Conservation (phyloP, 2,329 filamentous ascomycete genomes). For the Laburnicola sp. region DNA sequence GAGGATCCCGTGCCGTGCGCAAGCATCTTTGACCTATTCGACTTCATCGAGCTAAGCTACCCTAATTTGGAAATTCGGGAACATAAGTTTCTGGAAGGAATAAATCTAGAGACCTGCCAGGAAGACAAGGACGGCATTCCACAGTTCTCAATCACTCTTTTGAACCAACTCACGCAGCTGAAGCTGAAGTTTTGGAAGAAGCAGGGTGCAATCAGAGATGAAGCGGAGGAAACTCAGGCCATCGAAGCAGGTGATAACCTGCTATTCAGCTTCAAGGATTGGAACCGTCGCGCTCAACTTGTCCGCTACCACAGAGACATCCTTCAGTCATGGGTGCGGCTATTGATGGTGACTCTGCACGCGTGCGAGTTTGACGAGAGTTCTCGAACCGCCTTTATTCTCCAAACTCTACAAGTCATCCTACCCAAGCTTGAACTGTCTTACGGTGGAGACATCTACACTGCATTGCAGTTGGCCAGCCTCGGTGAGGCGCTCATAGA, state of each 20-base stretch:
- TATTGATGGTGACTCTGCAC: conserved; percentile 81
- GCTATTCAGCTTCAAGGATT: conserved; percentile 62
- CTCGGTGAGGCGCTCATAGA: conserved; percentile 74
- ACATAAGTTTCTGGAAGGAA: conserved; percentile 63
- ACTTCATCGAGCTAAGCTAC: conserved; percentile 75
- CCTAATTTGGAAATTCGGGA: conserved; percentile 54
- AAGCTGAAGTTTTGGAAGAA: conserved; percentile 65
- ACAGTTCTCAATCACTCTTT: conserved; percentile 70
- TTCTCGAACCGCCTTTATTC: conserved; percentile 73
- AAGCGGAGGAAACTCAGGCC: conserved; percentile 21
- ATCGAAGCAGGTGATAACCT: conserved; percentile 58
- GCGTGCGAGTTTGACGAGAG: conserved; percentile 76
- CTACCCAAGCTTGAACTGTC: conserved; percentile 83
- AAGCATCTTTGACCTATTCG: conserved; percentile 88
- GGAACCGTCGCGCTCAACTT: conserved; percentile 66
- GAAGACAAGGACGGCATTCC: conserved; percentile 60
- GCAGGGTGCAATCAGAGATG: conserved; percentile 47
- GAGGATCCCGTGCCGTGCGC: conserved; percentile 69
- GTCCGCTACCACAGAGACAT: conserved; percentile 63
- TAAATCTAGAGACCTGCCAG: conserved; percentile 68
- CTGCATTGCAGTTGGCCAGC: conserved; percentile 75
- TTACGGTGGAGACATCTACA: conserved; percentile 67
- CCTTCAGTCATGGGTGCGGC: conserved; percentile 79
- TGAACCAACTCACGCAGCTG: conserved; percentile 73
- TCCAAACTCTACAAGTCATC: conserved; percentile 84